Base-by-base conservation (phyloP, 495 filamentous ascomycete genomes). In the Trichoderma asperelloides region DNA sequence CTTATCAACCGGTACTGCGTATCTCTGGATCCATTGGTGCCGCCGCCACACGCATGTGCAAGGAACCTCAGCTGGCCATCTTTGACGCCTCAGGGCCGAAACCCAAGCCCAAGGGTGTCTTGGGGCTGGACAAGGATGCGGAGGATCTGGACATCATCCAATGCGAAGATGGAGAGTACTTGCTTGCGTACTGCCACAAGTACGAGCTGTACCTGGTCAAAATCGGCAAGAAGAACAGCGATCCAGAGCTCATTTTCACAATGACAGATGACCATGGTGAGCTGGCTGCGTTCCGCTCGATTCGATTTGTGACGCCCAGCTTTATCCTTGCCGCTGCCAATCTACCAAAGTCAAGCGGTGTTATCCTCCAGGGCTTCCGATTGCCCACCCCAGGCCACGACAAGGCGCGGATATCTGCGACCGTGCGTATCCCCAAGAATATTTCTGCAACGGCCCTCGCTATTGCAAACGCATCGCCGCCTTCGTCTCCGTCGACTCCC, bases 81-180 rank as follows among this genome's bases (percentile, higher is more conserved):
- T 93, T 97, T 76, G 80, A 86, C 74, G 74, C 81, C 30, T 74
- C 80, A 39, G 81, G 79, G 16, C 75, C 82, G 40, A 47, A 43
- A 16, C 79, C 85, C n/a, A 87, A 88, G 73, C 76, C 89, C 16
- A 83, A 88, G 70, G 86, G 86, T 13, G 84, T 86, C 57, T 84
- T 96, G 60, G 79, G 85, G n/a, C 80, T 89, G 41, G 77, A 75
- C 11, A 82, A 87, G 71, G 92, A 97, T 78, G 91, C 88, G 27
- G 88, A 86, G 74, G 95, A 97, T 78, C 70, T 96, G 62, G 93
- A 96, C 74, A 84, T 96, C 40, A 79, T 85, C 25, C 85, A 86
- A 84, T 27, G 43, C 27, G 18, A 39, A 65, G 8, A 30, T 21
- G 43, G 40, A 41, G 83, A 82, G 45, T 93, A 89, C 74, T 81